These are phyloP conservation scores for Sequoiadendron giganteum DNA, from an alignment of 75 land plant genomes.

Conservation along the genomic window DNA sequence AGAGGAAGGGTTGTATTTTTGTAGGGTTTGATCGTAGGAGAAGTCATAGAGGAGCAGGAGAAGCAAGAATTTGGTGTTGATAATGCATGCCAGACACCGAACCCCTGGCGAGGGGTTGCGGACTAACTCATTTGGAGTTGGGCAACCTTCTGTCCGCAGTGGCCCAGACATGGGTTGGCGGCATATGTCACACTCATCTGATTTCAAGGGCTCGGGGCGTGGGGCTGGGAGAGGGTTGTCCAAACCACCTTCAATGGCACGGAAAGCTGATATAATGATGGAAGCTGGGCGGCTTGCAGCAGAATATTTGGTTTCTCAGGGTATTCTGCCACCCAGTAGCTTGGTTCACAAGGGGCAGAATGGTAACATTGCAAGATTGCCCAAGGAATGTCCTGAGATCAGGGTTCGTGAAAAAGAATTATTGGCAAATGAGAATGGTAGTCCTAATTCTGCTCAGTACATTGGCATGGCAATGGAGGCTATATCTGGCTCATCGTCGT, in stretches of 20 bases:
- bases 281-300: slow-evolving; percentile 73
- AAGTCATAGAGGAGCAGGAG: not conserved
- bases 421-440: slow-evolving; percentile 15
- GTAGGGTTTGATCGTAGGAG: not conserved
- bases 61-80: not conserved
- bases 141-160: slow-evolving; percentile 16
- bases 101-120: slow-evolving; percentile 16
- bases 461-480: slow-evolving; percentile 23
- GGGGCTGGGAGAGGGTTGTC: slow-evolving; percentile 23
- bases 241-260: slow-evolving; percentile 5
- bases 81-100: slow-evolving; percentile 43
- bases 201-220: slow-evolving; percentile 29
- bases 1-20: not conserved
- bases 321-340: slow-evolving; percentile 35
- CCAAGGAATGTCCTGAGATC: slow-evolving; percentile 20
- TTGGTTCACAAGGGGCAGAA: slow-evolving; percentile 27
- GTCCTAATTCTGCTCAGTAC: slow-evolving; percentile 30
- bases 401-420: slow-evolving; percentile 22
- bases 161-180: slow-evolving; percentile 34
- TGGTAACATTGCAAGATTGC: slow-evolving; percentile 14
- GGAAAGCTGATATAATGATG: slow-evolving; percentile 31
- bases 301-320: slow-evolving; percentile 61
- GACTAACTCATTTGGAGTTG: slow-evolving; percentile 28
- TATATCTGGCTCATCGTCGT: slow-evolving; percentile 22
- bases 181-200: slow-evolving; percentile 23